These are phyloP conservation scores for Candida sanyiensis DNA, from an alignment of 805 yeast genomes.

Conservation along the genomic window DNA sequence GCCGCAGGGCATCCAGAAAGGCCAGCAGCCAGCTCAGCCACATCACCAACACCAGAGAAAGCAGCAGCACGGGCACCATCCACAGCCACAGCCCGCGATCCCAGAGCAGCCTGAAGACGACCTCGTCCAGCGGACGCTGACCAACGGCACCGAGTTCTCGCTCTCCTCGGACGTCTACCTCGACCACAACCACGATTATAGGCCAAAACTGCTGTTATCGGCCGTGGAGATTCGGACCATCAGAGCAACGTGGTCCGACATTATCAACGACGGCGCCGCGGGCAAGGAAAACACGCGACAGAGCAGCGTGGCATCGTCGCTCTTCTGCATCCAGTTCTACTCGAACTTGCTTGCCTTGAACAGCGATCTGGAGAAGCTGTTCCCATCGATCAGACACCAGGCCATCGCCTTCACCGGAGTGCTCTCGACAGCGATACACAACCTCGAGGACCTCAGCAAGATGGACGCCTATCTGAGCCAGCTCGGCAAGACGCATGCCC, in stretches of 20 bases:
- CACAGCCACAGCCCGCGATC: too few relatives aligned
- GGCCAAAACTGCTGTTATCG: constrained; percentile 27
- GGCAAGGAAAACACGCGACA: constrained; percentile 10
- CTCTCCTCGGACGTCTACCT: constrained; percentile 20
- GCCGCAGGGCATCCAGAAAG: too few relatives aligned
- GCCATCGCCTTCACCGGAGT: constrained; percentile 79
- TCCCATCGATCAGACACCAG: constrained; percentile 74
- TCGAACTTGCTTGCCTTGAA: constrained; percentile 58
- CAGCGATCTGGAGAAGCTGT: constrained; percentile 54
- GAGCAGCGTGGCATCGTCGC: constrained; percentile 41
- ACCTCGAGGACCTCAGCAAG: constrained; percentile 51
- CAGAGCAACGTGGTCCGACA: constrained; percentile 33
- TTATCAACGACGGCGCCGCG: constrained; percentile 30
- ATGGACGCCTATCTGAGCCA: constrained; percentile 56
- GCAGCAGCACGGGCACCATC: too few relatives aligned
- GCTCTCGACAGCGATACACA: constrained; percentile 57
- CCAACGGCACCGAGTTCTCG: constrained; percentile 10
- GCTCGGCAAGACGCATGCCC: constrained; percentile 68
- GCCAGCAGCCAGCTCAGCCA: too few relatives aligned
- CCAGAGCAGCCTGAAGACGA: too few relatives aligned
- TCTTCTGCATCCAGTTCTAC: constrained; percentile 75
- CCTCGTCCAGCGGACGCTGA: constrained; percentile 2
- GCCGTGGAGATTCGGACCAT: constrained; percentile 31
- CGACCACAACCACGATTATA: constrained; percentile 19
- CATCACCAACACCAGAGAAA: too few relatives aligned